Conservation (phyloP, 108 stramenopile genomes). For the Fistulifera pelliculosa region DNA sequence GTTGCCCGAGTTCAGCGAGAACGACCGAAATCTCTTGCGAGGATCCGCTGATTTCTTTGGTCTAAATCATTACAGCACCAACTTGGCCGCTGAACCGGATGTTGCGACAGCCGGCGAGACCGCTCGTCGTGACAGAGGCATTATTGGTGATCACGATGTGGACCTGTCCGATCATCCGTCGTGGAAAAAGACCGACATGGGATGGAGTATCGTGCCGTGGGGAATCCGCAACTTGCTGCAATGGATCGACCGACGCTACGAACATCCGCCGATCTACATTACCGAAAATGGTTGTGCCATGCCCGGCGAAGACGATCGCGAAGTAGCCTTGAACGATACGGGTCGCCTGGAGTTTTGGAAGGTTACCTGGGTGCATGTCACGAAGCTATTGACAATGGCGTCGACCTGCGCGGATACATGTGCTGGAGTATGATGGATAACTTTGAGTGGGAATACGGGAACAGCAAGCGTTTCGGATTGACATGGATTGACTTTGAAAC, state of each 20-base stretch:
- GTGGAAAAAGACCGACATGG: slow-evolving; percentile 67
- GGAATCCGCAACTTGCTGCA: slow-evolving; percentile 58
- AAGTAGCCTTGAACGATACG: slow-evolving; percentile 45
- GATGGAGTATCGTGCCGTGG: slow-evolving; percentile 61
- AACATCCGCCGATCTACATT: slow-evolving; percentile 43
- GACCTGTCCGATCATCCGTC: slow-evolving; percentile 33
- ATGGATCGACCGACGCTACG: slow-evolving; percentile 64
- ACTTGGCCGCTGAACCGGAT: slow-evolving; percentile 35
- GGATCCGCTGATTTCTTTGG: slow-evolving; percentile 86
- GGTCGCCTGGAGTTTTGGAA: slow-evolving; percentile 46
- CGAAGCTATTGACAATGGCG: slow-evolving; percentile 62
- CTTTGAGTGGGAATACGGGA: slow-evolving; percentile 92
- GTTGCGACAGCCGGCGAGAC: slow-evolving; percentile 4
- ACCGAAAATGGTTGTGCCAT: slow-evolving; percentile 77
- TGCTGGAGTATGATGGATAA: slow-evolving; percentile 93
- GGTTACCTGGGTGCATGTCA: slow-evolving; percentile 53
- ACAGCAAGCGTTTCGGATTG: slow-evolving; percentile 78
- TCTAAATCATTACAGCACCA: slow-evolving; percentile 82
- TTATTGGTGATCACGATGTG: slow-evolving; percentile 67
- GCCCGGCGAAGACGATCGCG: slow-evolving; percentile 40
- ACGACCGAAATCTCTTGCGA: slow-evolving; percentile 32
- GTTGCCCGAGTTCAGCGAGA: slow-evolving; percentile 68
- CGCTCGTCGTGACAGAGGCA: slow-evolving; percentile 27
- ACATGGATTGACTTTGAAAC: slow-evolving; percentile 84
- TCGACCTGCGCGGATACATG: slow-evolving; percentile 80